Conservation (phyloP, 306 rosid species). For the Medicago truncatula region MtrunA17r5.0-ANR NC_053048.1:53130001-53130500, state of each 20-base stretch:
- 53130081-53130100: constrained; percentile 20
- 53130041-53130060: constrained; percentile 41
- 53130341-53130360: constrained; percentile 15
- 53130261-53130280: constrained; percentile 25
- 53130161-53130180: constrained; percentile 12
- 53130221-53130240: constrained; percentile 7
- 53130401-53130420: background rate
- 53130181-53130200: background rate
- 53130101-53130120: constrained; percentile 31
- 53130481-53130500: no score
- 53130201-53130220: background rate
- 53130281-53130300: constrained; percentile 31
- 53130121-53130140: constrained; percentile 33
- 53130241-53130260: constrained; percentile 21
- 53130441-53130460: background rate
- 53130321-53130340: constrained; percentile 20
- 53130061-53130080: constrained; percentile 33
- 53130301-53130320: background rate
- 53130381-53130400: background rate
- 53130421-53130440: background rate
- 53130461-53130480: background rate
- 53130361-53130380: constrained; percentile 23
- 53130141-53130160: constrained; percentile 4
- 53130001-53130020: constrained; percentile 8
- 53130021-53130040: constrained; percentile 36